These are phyloP conservation scores for Pichia thaimueangensis DNA, from an alignment of 805 yeast species.

Conservation along the genomic window DNA sequence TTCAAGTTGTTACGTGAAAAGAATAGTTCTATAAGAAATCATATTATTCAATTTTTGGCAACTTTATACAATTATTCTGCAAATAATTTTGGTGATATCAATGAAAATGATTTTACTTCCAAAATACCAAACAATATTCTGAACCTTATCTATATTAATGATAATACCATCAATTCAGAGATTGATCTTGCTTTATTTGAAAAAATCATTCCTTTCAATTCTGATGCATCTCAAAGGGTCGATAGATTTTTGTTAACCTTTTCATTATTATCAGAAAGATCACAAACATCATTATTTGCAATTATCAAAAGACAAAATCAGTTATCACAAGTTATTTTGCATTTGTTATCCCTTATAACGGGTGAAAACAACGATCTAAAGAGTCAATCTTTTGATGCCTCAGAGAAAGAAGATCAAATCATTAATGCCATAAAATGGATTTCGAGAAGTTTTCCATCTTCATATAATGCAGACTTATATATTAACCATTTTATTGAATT, in stretches of 20 bases:
- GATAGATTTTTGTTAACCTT: slow-evolving; percentile 46
- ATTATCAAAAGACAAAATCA: slow-evolving; percentile 64
- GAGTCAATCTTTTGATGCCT: too few relatives aligned
- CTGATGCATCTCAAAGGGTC: slow-evolving; percentile 39
- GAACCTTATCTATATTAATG: slow-evolving; percentile 68
- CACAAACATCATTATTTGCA: slow-evolving; percentile 61
- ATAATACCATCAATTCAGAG: slow-evolving; percentile 52
- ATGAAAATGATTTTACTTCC: slow-evolving; percentile 25
- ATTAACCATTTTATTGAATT: slow-evolving; percentile 46
- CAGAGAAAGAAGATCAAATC: slow-evolving; percentile 27
- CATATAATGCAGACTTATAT: slow-evolving; percentile 40
- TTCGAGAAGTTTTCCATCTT: slow-evolving; percentile 47
- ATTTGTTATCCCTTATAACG: slow-evolving; percentile 46
- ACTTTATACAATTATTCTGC: slow-evolving; percentile 45
- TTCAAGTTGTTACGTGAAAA: slow-evolving; percentile 67
- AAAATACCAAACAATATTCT: slow-evolving; percentile 63
- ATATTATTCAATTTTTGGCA: slow-evolving; percentile 50
- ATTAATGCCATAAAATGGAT: slow-evolving; percentile 60
- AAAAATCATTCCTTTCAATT: slow-evolving; percentile 50
- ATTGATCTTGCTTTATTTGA: slow-evolving; percentile 61
- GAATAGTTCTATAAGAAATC: slow-evolving; percentile 54
- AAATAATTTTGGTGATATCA: slow-evolving; percentile 25
- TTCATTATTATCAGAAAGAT: slow-evolving; percentile 45
- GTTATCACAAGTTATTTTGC: slow-evolving; percentile 43
- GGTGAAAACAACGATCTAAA: too few relatives aligned